A percentile compares a stretch with the other conserved stretches of the same genome.
These are phyloP conservation scores for Arthroderma sp. DNA, from an alignment of 2,329 filamentous ascomycete species.

Conservation along the genomic window DNA sequence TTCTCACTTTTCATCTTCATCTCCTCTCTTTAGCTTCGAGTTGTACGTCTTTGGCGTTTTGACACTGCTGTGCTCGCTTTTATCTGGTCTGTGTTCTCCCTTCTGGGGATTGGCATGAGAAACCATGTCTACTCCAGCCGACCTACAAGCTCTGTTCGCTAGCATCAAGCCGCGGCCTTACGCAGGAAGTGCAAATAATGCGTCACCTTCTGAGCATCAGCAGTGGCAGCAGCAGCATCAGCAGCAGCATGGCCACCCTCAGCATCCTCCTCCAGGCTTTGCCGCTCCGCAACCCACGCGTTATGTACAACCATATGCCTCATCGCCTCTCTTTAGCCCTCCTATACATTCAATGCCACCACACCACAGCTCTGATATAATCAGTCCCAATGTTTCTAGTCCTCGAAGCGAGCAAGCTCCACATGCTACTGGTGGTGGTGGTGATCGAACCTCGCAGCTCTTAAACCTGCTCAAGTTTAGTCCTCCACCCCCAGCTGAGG, in stretches of 20 bases:
- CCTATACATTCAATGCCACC: constrained; percentile 41
- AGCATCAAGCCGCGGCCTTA: constrained; percentile 31
- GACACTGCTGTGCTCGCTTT: constrained; percentile 10
- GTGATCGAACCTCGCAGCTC: constrained; percentile 43
- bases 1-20: constrained; percentile 2
- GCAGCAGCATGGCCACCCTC: constrained; percentile 21
- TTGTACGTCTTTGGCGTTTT: no score
- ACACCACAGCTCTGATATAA: constrained; percentile 43
- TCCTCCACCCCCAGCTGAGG: constrained; percentile 24
- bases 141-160: constrained; percentile 35
- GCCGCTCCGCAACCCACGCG: constrained; percentile 23
- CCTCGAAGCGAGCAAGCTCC: constrained; percentile 30
- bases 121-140: constrained; percentile 36
- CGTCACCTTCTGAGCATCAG: constrained; percentile 13
- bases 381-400: constrained; percentile 42
- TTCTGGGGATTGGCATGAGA: constrained; percentile 21
- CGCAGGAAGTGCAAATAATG: constrained; percentile 20
- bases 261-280: constrained; percentile 19
- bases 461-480: constrained; percentile 55
- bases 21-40: neutral
- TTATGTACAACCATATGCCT: constrained; percentile 45
- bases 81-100: constrained; percentile 18
- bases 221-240: constrained; percentile 16
- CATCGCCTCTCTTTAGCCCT: constrained; percentile 46
- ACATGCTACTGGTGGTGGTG: constrained; percentile 25